Base-by-base conservation (phyloP, 108 stramenopile species). In the Stephanodiscus minutulus region DNA sequence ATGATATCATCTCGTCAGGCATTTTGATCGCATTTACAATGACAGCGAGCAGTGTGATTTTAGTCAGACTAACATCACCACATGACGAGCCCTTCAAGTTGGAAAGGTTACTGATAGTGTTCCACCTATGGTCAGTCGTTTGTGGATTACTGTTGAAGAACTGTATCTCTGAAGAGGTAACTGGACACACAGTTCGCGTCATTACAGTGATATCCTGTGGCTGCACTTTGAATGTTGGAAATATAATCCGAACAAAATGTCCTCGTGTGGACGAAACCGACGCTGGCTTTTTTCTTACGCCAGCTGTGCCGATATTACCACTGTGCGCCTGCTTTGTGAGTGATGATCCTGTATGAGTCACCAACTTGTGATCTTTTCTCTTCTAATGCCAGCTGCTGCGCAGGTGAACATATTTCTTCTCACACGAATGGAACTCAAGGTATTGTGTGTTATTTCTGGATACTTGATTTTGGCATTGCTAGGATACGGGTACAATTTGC, bases 1-100 rank as follows among this genome's bases (percentile, higher is more conserved):
- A 94, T 76, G 92, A 91, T 66, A 54, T 89, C 61, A 91, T 96
- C 60, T 86, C 85, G 41, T 86, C 89, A 0, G 96, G 92, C 2
- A 84, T 91, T 15, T 60, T 91, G 15, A 28, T 88, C 11, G 85
- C 86, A 0, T 88, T 91, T 52, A 79, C 78, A 27, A 83, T 91
- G 62, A 91, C 90, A n/a, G 71, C 87, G 63, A 50, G 77, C 0
- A 79, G 75, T 43, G 43, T 91, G 1, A 64, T 91, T 41, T 59
- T 88, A 39, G 49, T 88, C 28, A 64, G 85, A 55, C 74, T 68
- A 46, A 73, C 77, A 36, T 68, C 75, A 25, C 80, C 83, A 7
- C 10, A 55, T 37, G 58, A 50, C 9, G 48, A 59, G 43, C 76
- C 82, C 15, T 46, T 47, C 6, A 48, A 82, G 29, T 55, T 81